phyloP scores from a whole-genome alignment of 1,139 yeast genomes.

The Debaryomyces sp. region DNA sequence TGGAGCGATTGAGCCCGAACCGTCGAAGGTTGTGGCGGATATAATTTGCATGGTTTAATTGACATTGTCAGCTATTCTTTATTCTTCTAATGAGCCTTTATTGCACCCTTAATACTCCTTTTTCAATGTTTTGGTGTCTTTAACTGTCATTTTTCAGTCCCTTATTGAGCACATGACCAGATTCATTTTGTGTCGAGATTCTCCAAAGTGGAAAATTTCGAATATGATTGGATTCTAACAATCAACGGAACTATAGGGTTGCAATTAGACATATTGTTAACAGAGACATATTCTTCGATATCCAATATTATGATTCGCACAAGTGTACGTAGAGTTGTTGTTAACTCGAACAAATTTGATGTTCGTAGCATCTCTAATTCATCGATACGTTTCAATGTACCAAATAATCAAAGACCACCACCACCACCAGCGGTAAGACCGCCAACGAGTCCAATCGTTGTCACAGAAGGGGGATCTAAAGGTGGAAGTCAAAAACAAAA shows the following conservation, averaged over 20 bases:
- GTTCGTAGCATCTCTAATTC: constrained; percentile 9
- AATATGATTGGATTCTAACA: constrained; percentile 11
- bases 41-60: constrained; percentile 31
- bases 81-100: background rate
- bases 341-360: constrained; percentile 7
- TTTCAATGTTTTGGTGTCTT: background rate
- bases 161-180: constrained; percentile 2
- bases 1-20: constrained; percentile 70
- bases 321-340: constrained; percentile 9
- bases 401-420: constrained; percentile 10
- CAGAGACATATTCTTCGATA: constrained; percentile 1
- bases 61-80: constrained; percentile 19
- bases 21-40: constrained; percentile 83
- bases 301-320: constrained; percentile 10
- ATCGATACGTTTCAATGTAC: constrained; percentile 6
- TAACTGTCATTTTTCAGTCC: background rate
- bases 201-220: constrained; percentile 9
- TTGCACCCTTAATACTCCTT: background rate
- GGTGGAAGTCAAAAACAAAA: constrained; percentile 15
- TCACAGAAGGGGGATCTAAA: constrained; percentile 5
- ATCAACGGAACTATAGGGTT: background rate
- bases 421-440: constrained; percentile 3
- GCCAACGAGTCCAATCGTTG: constrained; percentile 8
- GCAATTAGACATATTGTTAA: constrained; percentile 1
- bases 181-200: constrained; percentile 3